Base-by-base conservation (phyloP, 129 eudicot genomes). In the Apium graveolens region DNA sequence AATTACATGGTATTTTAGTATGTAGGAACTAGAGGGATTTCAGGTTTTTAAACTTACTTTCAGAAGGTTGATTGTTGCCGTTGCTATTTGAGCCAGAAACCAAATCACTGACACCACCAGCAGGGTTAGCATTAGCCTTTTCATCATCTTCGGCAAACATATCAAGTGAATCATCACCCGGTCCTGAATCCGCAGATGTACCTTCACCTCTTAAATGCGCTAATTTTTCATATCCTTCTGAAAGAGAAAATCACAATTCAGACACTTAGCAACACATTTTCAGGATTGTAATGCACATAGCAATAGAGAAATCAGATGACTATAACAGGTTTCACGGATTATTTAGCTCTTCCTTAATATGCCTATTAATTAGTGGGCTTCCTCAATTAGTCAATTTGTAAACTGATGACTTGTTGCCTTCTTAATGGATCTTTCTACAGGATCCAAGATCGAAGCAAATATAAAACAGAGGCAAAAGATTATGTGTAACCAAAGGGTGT, bases 111-210 rank as follows among this genome's bases (percentile, higher is more conserved):
- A 74, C 84, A 75, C 68, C 79, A 70, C 86, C 51, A 53, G 83
- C 77, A 72, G 86, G 85, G 78, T 65, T 65, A 60, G 76, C 86
- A 78, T 80, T 62, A 80, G 84, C 82, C 45, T 83, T 83, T 17
- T 76, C 89, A 84, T 88, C 96, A 79, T 91, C 97, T 46, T 90
- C 98, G 5, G 88, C 98, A 78, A 95, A 95, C 94, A 95, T 91
- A 81, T 95, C 98, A 80, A 88, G 73, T 5, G 57, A 49, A 76
- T 83, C 90, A 83, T 78, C 91, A 83, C 16, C 81, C 81, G 48
- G 78, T 53, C 65, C 91, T 65, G 85, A 48, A 79, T 81, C 72
- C 21, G 78, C 79, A 49, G 91, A 82, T 39, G 77, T 73, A 65
- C 89, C 96, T n/a, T 83, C 90, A 74, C 87, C 90, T 80, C 96